Base-by-base conservation (phyloP, 2,329 filamentous ascomycete species). In the Diaporthe sp. region DNA sequence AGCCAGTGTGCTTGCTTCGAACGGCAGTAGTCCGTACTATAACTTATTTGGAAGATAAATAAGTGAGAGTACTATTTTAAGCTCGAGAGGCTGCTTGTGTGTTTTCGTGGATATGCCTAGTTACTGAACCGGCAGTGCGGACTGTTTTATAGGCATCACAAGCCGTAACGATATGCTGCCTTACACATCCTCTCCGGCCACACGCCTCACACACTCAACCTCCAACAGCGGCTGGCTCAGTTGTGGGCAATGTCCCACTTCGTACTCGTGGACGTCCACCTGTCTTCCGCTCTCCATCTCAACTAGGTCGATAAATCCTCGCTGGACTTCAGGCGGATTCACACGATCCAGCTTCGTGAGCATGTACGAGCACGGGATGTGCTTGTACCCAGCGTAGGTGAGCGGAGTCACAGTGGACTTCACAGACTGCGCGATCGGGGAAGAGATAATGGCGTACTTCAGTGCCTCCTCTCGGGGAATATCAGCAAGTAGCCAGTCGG, bases 301-400 rank as follows among this genome's bases (percentile, higher is more conserved):
- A 1, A 50, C 61, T 35, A 67, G 61, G 0, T 19, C 22, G 1
- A 50, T 67, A 22, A 67, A 50, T 3, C 42, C 30, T 13, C 30
- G 19, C 7, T 67, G 28, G 10, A 17, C 42, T 22, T 35, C 42
- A 22, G 61, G 42, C 0, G 42, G 3, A 10, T 67, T 67, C 22
- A 67, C 61, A 25, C 61, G 61, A 12, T 50, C 28, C 42, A 50
- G 22, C 30, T 35, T 35, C 19, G 40, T 52, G 4, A 67, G 2
- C 40, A 66, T n/a, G 28, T 66, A 47, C 12, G 40, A 66, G 40
- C 61, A 67, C 12, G 45, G 42, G 28, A 50, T 50, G 42, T 52
- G 22, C 12, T 35, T 35, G 61, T 67, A 67, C 30, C 61, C 42
- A 17, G 42, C 42, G 12, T 33, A 35, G 28, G 42, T 66, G 4